Base-by-base conservation (phyloP, 192 early-diverging fungal species). In the Pilaira anomala region DNA sequence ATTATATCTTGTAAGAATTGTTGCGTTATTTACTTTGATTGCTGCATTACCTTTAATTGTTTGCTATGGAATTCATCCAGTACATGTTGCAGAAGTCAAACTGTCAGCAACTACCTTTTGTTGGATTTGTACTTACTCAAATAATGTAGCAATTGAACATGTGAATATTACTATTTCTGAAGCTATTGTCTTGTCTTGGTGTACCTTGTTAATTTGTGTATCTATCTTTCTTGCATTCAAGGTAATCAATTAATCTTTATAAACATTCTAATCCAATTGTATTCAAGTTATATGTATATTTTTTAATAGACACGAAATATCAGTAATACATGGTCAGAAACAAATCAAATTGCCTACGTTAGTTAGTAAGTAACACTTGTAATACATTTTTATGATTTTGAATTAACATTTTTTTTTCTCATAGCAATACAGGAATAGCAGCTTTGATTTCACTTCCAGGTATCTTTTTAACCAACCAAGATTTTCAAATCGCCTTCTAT, bases 221-320 rank as follows among this genome's bases (percentile, higher is more conserved):
- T 53, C 59, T 1, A 29, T 66, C 13, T 24, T 78, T 8, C 68
- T 80, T 55, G 68, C 68, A 7, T 80, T 66, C 28, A 78, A 80
- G 26, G 79, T 73, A n/a, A 25, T n/a, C n/a, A 50, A 1, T 25
- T 55, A n/a, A 63, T 66, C 11, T 33, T 67, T 18, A 33, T 76
- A 48, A 2, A 59, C n/a, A n/a, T n/a, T n/a, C n/a, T n/a, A n/a
- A n/a, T n/a, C n/a, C n/a, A n/a, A n/a, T n/a, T n/a, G n/a, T n/a
- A n/a, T n/a, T n/a, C n/a, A n/a, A n/a, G n/a, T n/a, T n/a, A n/a
- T n/a, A n/a, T n/a, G n/a, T n/a, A n/a, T n/a, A n/a, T n/a, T n/a
- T n/a, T n/a, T n/a, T n/a, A n/a, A n/a, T 39, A 72, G 76, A 80
- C 76, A 41, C 69, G 73, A n/a, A 69, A 70, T 41, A 69, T 80